Evolutionary conservation across 495 filamentous ascomycete genomes (phyloP), one percentile per base, ranked within the genome.

Genomic region (Aspergillus olivimuriae): DNA sequence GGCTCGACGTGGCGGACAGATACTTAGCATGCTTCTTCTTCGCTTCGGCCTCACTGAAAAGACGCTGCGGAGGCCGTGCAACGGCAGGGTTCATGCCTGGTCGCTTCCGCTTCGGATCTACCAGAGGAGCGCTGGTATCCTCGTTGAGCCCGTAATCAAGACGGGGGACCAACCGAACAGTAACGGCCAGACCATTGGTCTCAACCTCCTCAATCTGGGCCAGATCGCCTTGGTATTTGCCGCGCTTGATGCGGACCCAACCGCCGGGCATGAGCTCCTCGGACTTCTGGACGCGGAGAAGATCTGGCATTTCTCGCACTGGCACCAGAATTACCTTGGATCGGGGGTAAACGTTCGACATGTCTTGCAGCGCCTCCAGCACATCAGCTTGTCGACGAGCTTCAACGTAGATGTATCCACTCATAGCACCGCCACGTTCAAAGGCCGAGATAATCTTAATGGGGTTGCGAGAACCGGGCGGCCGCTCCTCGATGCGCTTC

Each of bases 261-360:
- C 83, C 83, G 46, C 90, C 91, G 22, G 86, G 86, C 43, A 87
- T 75, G 21, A 99, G 71, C n/a, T 83, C 82, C 39, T 89, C 84
- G 1, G 81, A 88, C 68, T 94, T 95, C 21, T 77, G 78, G 21
- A 90, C 87, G 19, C 87, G 79, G n/a, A 99, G 67, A 7, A 99
- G 80, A 63, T 96, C 92, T 0, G 94, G 90, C 83, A 95, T 94
- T 63, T 99, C 94, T 61, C 90, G 90, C 52, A 97, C 87, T n/a
- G 90, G 87, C 33, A 97, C 86, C 24, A 95, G 64, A 26, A 87
- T 75, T 62, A 88, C 77, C 62, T 89, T 92, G 19, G 79, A 81
- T 35, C 86, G 74, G 14, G 87, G 84, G 57, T 95, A 98, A 20
- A 87, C 82, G 58, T 90, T 86, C 43, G 83, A 78, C 50, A 97